Conservation (phyloP, 2,329 filamentous ascomycete genomes). For the Didymellaceae sp. region DNA sequence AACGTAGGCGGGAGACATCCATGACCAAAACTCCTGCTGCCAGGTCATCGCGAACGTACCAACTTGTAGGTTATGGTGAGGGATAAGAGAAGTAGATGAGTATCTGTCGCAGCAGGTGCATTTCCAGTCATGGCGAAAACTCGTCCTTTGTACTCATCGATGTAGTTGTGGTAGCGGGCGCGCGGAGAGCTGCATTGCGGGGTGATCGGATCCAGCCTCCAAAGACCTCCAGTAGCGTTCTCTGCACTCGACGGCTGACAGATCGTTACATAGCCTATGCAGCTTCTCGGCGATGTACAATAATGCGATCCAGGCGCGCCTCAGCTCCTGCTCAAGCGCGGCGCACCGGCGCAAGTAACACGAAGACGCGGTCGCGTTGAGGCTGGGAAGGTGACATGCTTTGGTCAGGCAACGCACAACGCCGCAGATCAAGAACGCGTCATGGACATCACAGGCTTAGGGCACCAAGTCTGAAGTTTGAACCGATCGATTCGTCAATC, state of each 20-base stretch:
- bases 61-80: neutral
- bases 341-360: neutral
- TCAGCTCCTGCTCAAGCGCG: neutral
- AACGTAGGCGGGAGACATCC: conserved; percentile 46
- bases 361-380: neutral
- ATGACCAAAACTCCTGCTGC: conserved; percentile 52
- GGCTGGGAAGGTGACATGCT: neutral
- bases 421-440: neutral
- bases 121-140: neutral
- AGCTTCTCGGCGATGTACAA: conserved; percentile 1
- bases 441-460: conserved; percentile 11
- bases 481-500: conserved; percentile 44
- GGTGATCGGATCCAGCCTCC: conserved; percentile 10
- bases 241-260: conserved; percentile 5
- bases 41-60: conserved; percentile 42
- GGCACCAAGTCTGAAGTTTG: conserved; percentile 24
- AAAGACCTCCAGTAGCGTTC: conserved; percentile 5
- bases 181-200: conserved; percentile 17
- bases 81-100: neutral
- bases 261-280: conserved; percentile 16
- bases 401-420: neutral
- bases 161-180: conserved; percentile 6
- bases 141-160: conserved; percentile 8
- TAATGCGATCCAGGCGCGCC: neutral
- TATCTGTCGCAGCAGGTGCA: neutral